phyloP scores from a whole-genome alignment of 345 rosid genomes.

The Angophora floribunda region DNA sequence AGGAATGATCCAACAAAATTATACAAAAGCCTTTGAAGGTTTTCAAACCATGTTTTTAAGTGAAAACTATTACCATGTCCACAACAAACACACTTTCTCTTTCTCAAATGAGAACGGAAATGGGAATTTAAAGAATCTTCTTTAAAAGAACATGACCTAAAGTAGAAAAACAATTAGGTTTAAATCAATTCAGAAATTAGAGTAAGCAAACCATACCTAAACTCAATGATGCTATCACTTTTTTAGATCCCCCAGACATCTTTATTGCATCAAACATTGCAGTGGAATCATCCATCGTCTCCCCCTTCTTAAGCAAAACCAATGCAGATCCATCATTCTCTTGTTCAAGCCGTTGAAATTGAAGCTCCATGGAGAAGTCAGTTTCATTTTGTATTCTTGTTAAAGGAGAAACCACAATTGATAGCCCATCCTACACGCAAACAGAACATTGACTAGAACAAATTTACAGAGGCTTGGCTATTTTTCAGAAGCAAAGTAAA shows the following conservation, averaged over 20 bases:
- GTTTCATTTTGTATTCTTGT: conserved; percentile 80
- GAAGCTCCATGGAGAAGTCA: conserved; percentile 63
- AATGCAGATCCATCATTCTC: conserved; percentile 46
- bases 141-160: background rate
- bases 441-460: background rate
- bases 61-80: background rate
- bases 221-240: conserved; percentile 68
- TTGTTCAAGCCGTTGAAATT: conserved; percentile 61
- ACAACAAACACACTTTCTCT: background rate
- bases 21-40: background rate
- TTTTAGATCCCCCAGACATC: conserved; percentile 65
- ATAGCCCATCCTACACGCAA: conserved; percentile 63
- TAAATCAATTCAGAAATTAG: background rate
- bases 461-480: background rate
- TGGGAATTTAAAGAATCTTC: background rate
- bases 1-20: background rate
- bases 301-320: conserved; percentile 60
- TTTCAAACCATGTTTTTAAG: background rate
- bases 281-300: conserved; percentile 74
- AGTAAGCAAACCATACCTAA: conserved; percentile 43
- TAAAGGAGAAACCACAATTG: conserved; percentile 77
- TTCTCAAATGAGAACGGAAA: background rate
- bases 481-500: background rate
- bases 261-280: conserved; percentile 68
- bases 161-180: background rate